These are phyloP conservation scores for Daedaleopsis nitida DNA, from an alignment of 768 basidiomycete genomes.

Conservation along the genomic window DNA sequence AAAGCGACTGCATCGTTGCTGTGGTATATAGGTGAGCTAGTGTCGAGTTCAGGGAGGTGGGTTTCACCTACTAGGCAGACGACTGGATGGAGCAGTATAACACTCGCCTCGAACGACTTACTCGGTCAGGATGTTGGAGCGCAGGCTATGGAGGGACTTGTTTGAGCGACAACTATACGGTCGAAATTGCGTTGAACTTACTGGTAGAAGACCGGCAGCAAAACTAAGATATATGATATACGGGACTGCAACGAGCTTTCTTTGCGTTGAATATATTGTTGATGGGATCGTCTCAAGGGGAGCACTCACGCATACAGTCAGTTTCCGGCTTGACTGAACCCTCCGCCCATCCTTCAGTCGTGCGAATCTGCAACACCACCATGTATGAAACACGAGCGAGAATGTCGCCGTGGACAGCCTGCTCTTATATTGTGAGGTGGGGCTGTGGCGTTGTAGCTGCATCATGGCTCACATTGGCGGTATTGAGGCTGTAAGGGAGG, in stretches of 20 bases:
- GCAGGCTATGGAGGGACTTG: constrained; percentile 15
- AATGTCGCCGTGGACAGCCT: constrained; percentile 20
- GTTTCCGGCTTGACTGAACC: neutral
- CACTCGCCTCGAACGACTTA: constrained; percentile 24
- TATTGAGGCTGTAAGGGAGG: constrained; percentile 36
- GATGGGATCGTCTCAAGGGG: neutral
- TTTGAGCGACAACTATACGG: neutral
- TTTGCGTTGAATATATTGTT: too few species aligned
- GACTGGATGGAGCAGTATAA: constrained; percentile 34
- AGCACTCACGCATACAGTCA: constrained; percentile 8
- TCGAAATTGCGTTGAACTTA: constrained; percentile 1
- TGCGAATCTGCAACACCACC: constrained; percentile 15
- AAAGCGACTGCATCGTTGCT: constrained; percentile 23
- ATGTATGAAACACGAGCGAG: constrained; percentile 16
- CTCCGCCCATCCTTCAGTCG: neutral
- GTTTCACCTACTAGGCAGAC: constrained; percentile 22
- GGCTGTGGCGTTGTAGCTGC: too few species aligned
- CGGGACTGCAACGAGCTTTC: constrained; percentile 21
- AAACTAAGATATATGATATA: constrained; percentile 23
- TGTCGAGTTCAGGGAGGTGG: neutral
- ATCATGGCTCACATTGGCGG: constrained; percentile 22
- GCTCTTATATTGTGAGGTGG: neutral
- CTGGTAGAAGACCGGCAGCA: constrained; percentile 19
- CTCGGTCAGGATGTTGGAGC: constrained; percentile 23
- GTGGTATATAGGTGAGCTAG: neutral